Evolutionary conservation across 176 grass and related monocot species (phyloP).

Genomic region (Hordeum vulgare): DNA sequence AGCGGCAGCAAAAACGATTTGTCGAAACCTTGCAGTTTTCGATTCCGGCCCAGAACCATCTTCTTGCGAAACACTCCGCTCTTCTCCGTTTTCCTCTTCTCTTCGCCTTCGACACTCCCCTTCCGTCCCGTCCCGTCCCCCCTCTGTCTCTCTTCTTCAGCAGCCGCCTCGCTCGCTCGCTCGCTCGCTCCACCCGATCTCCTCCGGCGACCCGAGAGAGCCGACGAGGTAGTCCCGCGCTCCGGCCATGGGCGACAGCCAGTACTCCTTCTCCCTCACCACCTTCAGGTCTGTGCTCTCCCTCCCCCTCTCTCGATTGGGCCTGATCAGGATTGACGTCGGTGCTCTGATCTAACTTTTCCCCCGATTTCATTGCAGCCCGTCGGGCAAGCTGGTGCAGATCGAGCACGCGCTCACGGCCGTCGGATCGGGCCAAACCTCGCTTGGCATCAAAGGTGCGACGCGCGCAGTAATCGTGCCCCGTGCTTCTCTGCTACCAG

Average conservation of each 20-base stretch:
- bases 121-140: not conserved
- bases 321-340: not conserved
- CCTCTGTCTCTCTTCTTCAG: not conserved
- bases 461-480: not conserved
- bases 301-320: not conserved
- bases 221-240: not conserved
- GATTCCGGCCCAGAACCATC: not conserved
- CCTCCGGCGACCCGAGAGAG: not conserved
- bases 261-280: constrained; percentile 97
- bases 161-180: constrained; percentile 21
- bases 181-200: not conserved
- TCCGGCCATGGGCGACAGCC: constrained; percentile 69
- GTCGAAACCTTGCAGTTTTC: not conserved
- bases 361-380: constrained; percentile 43
- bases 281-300: constrained; percentile 63
- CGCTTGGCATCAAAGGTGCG: constrained; percentile 96
- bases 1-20: no score
- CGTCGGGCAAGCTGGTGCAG: constrained; percentile 96
- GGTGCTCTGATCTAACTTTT: not conserved
- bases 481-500: not conserved
- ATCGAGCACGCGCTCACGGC: constrained; percentile 95
- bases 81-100: not conserved
- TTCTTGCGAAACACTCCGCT: constrained; percentile 43
- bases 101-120: not conserved
- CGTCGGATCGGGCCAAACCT: constrained; percentile 96